Percentiles rank a stretch among this genome's conserved stretches.
Conservation (phyloP, 2,329 filamentous ascomycete genomes). For the Phoma sp. region DNA sequence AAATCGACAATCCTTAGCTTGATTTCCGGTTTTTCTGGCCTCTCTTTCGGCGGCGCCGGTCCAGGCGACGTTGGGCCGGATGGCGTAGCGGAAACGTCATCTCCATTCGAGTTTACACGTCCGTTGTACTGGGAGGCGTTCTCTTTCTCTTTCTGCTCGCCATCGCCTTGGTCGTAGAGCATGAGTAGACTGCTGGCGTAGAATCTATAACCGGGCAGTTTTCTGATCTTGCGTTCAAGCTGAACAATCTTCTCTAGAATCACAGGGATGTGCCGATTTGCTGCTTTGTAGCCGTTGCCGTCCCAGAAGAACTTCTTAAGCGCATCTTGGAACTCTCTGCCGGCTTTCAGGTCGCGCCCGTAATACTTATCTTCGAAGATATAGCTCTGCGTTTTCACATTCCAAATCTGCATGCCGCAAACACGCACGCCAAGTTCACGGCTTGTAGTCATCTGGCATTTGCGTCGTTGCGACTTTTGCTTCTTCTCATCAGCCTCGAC, state of each 20-base stretch:
- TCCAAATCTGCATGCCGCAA: slow-evolving; percentile 96
- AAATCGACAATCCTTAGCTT: slow-evolving; percentile 99
- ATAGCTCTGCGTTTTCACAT: slow-evolving; percentile 80
- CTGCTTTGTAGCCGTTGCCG: slow-evolving; percentile 78
- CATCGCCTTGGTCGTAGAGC: slow-evolving; percentile 87
- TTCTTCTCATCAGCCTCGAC: slow-evolving; percentile 92
- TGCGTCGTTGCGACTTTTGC: slow-evolving; percentile 87
- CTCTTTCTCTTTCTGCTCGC: slow-evolving; percentile 54
- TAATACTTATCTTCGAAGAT: slow-evolving; percentile 99
- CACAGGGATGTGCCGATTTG: slow-evolving; percentile 84
- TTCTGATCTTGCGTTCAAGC: slow-evolving; percentile 81
- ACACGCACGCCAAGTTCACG: slow-evolving; percentile 89
- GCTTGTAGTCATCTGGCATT: slow-evolving; percentile 92
- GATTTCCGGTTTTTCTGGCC: slow-evolving; percentile 61
- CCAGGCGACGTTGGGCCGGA: slow-evolving; percentile 37
- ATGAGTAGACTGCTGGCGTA: slow-evolving; percentile 95
- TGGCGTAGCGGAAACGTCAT: slow-evolving; percentile 24
- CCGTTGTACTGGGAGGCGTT: slow-evolving; percentile 17
- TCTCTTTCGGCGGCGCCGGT: slow-evolving; percentile 29
- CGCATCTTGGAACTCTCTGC: slow-evolving; percentile 85
- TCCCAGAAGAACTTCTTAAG: slow-evolving; percentile 91
- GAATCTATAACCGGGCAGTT: slow-evolving; percentile 84
- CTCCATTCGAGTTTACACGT: slow-evolving; percentile 21
- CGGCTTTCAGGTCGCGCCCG: slow-evolving; percentile 84
- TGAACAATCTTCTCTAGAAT: slow-evolving; percentile 83